Percentiles rank a stretch among this genome's conserved stretches.
Evolutionary conservation across 2,329 filamentous ascomycete genomes (phyloP).

Genomic region (Diplodia seriata): DNA sequence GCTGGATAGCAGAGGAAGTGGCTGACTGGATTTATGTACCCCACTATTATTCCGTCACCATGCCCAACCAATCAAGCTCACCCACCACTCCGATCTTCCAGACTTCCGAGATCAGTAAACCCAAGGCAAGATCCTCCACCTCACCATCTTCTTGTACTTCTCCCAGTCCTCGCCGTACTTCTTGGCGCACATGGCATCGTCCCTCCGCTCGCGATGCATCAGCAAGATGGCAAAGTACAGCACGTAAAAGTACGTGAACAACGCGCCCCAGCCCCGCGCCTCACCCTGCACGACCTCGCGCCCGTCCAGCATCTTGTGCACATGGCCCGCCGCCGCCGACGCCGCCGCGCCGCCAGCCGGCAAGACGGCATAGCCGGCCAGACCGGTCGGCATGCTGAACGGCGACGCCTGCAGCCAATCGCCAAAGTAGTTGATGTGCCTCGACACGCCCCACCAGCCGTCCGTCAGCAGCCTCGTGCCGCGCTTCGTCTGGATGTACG

Average conservation of each 20-base stretch:
- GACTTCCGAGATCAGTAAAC: slow-evolving; percentile 66
- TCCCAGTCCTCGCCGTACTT: slow-evolving; percentile 96
- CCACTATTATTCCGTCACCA: no score
- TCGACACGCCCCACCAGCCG: slow-evolving; percentile 91
- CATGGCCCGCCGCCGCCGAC: background rate
- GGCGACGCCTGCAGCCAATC: slow-evolving; percentile 95
- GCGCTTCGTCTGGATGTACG: slow-evolving; percentile 82
- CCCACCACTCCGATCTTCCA: background rate
- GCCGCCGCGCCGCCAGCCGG: slow-evolving; percentile 39
- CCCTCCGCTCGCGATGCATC: slow-evolving; percentile 82
- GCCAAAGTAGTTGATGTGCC: slow-evolving; percentile 95
- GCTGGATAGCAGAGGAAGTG: no score
- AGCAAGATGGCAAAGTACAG: slow-evolving; percentile 88
- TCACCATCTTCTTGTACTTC: slow-evolving; percentile 81
- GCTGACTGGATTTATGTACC: no score
- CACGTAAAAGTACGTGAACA: slow-evolving; percentile 93
- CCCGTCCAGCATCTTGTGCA: slow-evolving; percentile 42
- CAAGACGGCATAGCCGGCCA: slow-evolving; percentile 79
- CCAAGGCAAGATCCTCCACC: slow-evolving; percentile 81
- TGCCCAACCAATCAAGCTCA: no score
- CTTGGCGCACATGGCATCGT: slow-evolving; percentile 86
- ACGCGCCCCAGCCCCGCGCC: slow-evolving; percentile 80
- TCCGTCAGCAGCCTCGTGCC: slow-evolving; percentile 82
- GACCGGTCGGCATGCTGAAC: slow-evolving; percentile 83
- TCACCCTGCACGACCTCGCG: slow-evolving; percentile 64